phyloP scores from a whole-genome alignment of 2,329 filamentous ascomycete species.

The Arthrobotrys sphaeroides region DNA sequence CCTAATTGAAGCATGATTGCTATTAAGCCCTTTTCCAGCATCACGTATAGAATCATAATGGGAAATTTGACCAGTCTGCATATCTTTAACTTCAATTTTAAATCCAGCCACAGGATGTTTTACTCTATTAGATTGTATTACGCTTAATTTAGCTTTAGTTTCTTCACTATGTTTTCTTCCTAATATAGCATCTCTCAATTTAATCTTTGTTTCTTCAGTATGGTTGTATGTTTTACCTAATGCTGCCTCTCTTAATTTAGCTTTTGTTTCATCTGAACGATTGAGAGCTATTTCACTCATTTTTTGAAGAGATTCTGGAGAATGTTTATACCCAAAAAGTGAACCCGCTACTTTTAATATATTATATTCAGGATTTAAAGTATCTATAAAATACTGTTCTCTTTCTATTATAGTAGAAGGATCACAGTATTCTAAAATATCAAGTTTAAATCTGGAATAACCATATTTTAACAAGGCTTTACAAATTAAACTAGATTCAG shows the following conservation, averaged over 20 bases:
- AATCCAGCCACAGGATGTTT: not conserved
- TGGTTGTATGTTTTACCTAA: not conserved
- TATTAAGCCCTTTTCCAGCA: too few species aligned
- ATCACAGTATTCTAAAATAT: not conserved
- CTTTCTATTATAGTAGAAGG: not conserved
- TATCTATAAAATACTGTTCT: slow-evolving; percentile 8
- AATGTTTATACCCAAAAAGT: not conserved
- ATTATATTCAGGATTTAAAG: slow-evolving; percentile 6
- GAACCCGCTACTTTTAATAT: not conserved
- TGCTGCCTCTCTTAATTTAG: not conserved
- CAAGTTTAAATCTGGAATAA: not conserved
- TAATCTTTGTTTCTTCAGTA: slow-evolving; percentile 2
- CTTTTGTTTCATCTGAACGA: not conserved
- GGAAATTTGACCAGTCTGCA: too few species aligned
- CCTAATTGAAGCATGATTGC: too few species aligned
- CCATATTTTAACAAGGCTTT: not conserved
- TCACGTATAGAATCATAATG: too few species aligned
- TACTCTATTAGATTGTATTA: not conserved
- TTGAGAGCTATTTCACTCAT: too few species aligned
- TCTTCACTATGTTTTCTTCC: slow-evolving; percentile 1
- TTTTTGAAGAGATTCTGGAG: not conserved
- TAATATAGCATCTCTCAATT: slow-evolving; percentile 6
- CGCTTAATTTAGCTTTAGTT: not conserved
- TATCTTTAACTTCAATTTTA: too few species aligned
- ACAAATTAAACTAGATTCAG: too few species aligned